These are phyloP conservation scores for Fraxinus anomala DNA, from an alignment of 257 asterid species.

Conservation along the genomic window DNA sequence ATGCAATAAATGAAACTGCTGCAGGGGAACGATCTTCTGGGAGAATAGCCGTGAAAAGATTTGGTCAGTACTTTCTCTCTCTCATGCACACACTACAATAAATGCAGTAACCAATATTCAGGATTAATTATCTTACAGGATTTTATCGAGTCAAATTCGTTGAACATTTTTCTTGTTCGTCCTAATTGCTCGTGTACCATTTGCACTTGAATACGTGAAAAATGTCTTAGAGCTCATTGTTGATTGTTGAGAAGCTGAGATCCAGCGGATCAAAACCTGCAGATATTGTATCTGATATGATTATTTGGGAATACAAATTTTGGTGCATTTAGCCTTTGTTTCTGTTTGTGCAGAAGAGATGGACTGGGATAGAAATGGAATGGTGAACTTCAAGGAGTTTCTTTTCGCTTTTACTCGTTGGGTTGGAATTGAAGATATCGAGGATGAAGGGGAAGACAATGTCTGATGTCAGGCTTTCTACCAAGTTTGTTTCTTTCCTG, in stretches of 20 bases:
- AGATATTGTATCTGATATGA: not conserved
- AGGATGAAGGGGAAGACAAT: constrained; percentile 44
- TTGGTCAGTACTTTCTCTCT: constrained; percentile 50
- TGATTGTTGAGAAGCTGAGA: not conserved
- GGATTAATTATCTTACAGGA: not conserved
- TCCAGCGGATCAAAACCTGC: not conserved
- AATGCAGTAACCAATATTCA: not conserved
- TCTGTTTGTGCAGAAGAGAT: constrained; percentile 73
- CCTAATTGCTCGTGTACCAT: not conserved
- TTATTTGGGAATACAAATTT: not conserved
- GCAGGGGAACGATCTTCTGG: constrained; percentile 85
- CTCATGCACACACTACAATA: not conserved
- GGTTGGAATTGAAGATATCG: constrained; percentile 81
- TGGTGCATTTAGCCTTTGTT: not conserved
- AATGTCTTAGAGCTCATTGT: not conserved
- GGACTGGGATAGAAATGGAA: constrained; percentile 97
- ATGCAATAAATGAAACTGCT: constrained; percentile 70
- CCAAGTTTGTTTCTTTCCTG: not conserved
- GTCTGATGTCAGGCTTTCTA: not conserved
- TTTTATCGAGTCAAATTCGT: not conserved
- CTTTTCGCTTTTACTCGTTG: constrained; percentile 87
- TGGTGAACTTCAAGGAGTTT: constrained; percentile 85
- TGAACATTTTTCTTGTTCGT: not conserved
- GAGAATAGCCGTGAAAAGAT: constrained; percentile 86
- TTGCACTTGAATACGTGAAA: not conserved